Evolutionary conservation across 129 eudicot genomes (phyloP).

Genomic region (Oenanthe sinensis): DNA sequence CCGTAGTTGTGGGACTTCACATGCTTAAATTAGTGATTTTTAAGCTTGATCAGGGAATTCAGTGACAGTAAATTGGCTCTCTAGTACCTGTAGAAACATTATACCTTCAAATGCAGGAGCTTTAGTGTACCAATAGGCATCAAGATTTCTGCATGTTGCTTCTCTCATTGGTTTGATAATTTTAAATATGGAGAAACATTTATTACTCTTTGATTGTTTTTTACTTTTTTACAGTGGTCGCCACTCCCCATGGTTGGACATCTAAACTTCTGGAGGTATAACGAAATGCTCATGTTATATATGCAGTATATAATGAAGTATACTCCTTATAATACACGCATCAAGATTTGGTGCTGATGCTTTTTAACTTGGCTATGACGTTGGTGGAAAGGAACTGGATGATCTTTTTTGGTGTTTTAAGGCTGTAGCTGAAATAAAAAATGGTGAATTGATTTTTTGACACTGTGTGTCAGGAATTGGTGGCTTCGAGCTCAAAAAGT

Average conservation of each 20-base stretch:
- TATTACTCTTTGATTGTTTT: background rate
- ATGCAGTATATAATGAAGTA: background rate
- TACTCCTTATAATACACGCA: background rate
- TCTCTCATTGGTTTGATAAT: background rate
- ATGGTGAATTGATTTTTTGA: conserved; percentile 14
- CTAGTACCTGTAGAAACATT: background rate
- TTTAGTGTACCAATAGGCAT: background rate
- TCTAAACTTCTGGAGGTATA: conserved; percentile 43
- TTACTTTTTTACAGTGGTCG: conserved; percentile 35
- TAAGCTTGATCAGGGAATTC: background rate
- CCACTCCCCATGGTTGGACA: conserved; percentile 29
- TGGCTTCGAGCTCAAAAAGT: too few species aligned
- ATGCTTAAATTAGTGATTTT: background rate
- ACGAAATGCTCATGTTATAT: background rate
- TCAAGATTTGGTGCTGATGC: conserved; percentile 2
- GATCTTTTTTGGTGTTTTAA: conserved; percentile 46
- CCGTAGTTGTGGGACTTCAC: background rate
- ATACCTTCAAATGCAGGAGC: background rate
- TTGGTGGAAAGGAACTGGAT: conserved; percentile 43
- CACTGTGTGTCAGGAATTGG: too few species aligned
- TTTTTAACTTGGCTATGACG: conserved; percentile 33
- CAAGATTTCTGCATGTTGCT: background rate
- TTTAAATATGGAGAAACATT: background rate
- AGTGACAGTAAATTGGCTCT: background rate
- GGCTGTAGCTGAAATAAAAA: conserved; percentile 43